Conservation (phyloP, 306 rosid species). For the Psophocarpus tetragonolobus region DNA sequence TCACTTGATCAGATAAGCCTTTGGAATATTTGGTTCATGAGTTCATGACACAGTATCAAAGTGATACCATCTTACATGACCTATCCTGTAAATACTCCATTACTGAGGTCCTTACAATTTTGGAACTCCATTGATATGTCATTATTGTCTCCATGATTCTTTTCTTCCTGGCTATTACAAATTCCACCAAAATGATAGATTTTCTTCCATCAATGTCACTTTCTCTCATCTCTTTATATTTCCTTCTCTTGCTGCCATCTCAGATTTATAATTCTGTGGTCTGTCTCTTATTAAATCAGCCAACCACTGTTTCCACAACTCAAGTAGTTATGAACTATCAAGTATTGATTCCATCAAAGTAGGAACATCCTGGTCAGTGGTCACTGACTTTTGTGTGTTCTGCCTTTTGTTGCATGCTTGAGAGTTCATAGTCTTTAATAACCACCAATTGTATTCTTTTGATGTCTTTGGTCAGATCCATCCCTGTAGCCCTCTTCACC, state of each 20-base stretch:
- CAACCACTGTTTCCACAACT: background rate
- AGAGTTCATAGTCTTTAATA: background rate
- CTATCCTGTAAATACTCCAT: background rate
- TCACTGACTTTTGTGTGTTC: background rate
- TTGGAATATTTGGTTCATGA: background rate
- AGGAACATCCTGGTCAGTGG: background rate
- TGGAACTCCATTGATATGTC: background rate
- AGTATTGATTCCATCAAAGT: background rate
- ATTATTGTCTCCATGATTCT: background rate
- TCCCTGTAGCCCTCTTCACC: background rate
- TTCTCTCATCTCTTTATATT: background rate
- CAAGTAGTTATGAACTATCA: background rate
- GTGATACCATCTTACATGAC: background rate
- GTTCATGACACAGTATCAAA: background rate
- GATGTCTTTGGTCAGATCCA: background rate
- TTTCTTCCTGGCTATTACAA: background rate
- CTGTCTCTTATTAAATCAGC: background rate
- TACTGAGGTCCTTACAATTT: background rate
- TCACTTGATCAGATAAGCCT: background rate
- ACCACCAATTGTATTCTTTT: background rate
- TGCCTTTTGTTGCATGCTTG: background rate
- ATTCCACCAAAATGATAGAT: background rate
- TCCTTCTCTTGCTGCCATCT: background rate
- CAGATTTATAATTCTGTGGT: background rate
- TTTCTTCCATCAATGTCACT: background rate